A percentile compares a stretch with the other conserved stretches of the same genome.
Conservation (phyloP, 768 basidiomycete genomes). For the Albatrellus ellisii region DNA sequence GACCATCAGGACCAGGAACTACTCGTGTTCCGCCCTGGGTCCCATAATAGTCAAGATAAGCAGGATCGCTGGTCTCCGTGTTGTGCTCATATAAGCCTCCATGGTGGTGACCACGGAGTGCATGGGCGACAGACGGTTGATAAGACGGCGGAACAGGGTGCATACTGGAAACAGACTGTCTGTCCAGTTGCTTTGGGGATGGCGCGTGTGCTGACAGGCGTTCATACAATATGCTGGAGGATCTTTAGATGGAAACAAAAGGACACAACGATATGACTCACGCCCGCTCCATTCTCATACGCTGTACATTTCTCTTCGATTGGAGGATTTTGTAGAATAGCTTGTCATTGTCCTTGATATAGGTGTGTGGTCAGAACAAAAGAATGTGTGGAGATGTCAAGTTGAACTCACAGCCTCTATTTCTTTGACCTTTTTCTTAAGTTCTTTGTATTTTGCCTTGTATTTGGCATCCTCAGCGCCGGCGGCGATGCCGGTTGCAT, state of each 20-base stretch:
- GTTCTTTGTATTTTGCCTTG: constrained; percentile 77
- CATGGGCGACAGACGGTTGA: neutral
- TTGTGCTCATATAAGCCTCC: too few species aligned
- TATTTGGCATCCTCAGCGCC: constrained; percentile 81
- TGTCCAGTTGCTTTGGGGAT: constrained; percentile 25
- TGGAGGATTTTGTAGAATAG: constrained; percentile 69
- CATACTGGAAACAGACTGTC: constrained; percentile 16
- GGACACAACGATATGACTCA: constrained; percentile 30
- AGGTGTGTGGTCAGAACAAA: constrained; percentile 10
- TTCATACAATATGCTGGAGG: constrained; percentile 58
- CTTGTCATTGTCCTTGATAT: constrained; percentile 93
- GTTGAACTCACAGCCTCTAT: constrained; percentile 61
- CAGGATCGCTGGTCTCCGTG: neutral
- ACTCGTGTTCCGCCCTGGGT: neutral
- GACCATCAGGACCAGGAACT: neutral
- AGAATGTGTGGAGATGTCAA: neutral
- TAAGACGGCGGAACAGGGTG: constrained; percentile 16
- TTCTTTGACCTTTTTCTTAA: constrained; percentile 80
- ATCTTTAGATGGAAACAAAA: constrained; percentile 11
- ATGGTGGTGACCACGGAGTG: neutral
- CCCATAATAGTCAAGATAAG: neutral
- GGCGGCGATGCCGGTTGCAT: constrained; percentile 52
- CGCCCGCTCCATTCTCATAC: constrained; percentile 84
- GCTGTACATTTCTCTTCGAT: constrained; percentile 71
- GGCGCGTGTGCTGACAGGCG: constrained; percentile 50